phyloP scores from a whole-genome alignment of 345 rosid genomes.

The Physaria fendleri region DNA sequence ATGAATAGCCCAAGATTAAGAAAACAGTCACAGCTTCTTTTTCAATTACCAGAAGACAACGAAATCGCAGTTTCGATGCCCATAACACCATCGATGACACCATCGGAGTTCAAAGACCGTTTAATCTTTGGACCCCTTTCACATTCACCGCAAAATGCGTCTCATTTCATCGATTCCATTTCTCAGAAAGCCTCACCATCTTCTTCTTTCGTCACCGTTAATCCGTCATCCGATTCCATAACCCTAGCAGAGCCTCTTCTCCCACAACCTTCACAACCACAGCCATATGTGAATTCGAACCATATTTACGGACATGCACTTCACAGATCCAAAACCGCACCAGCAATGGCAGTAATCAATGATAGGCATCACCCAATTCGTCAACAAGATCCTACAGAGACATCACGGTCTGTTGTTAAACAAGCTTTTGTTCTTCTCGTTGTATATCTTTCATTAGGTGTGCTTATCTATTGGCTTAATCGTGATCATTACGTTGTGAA shows the following conservation, averaged over 20 bases:
- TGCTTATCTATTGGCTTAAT: constrained; percentile 63
- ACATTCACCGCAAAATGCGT: constrained; percentile 35
- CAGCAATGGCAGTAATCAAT: constrained; percentile 82
- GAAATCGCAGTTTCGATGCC: constrained; percentile 49
- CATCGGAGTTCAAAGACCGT: constrained; percentile 72
- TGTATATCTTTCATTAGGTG: constrained; percentile 63
- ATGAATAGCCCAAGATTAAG: constrained; percentile 34
- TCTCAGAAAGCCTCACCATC: constrained; percentile 35
- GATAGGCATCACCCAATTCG: constrained; percentile 31
- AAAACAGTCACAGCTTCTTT: constrained; percentile 38
- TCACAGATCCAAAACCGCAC: constrained; percentile 86
- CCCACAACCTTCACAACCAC: not conserved
- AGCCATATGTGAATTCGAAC: not conserved
- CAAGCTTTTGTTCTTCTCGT: constrained; percentile 60
- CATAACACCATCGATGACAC: constrained; percentile 63
- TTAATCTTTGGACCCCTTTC: constrained; percentile 74
- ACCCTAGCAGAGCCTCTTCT: constrained; percentile 22
- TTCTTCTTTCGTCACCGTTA: constrained; percentile 6
- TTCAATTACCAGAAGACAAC: constrained; percentile 61
- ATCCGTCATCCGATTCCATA: constrained; percentile 14
- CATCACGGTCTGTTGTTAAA: constrained; percentile 50
- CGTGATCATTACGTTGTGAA: constrained; percentile 49
- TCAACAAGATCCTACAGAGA: constrained; percentile 36
- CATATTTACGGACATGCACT: constrained; percentile 30
- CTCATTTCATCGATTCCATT: constrained; percentile 49